Evolutionary conservation across 2,329 filamentous ascomycete species (phyloP), one percentile per base, ranked within the genome.

Genomic region (Mycosphaerelloides madeirae): DNA sequence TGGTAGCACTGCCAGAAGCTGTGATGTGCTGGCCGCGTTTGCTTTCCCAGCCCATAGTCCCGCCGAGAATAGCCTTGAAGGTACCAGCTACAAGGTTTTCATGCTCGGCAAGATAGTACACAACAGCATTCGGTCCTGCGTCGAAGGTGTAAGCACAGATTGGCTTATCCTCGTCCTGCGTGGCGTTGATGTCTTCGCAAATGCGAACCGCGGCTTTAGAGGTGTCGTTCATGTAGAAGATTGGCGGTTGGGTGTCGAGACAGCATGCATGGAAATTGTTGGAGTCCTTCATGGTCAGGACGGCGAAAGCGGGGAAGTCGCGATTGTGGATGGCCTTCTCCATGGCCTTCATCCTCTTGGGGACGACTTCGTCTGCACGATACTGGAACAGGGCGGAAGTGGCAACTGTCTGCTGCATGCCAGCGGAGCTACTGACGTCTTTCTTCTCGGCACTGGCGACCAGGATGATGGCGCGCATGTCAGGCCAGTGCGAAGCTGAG

Each of bases 171-270:
- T 85, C 87, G 4, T 49, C 46, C 19, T 49, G 49, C 18, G 78
- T 77, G 42, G 76, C 76, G 64, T 98, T 98, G 71, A 97, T 87
- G 56, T 83, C 78, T 72, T 98, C 89, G 22, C 96, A 90, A 13
- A 88, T 82, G 41, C 87, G 79, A 48, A 98, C 87, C 5, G 91
- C 89, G 1, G 91, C 88, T 29, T 85, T 77, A 15, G 85, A 91
- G 13, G 91, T 83, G 65, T 98, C 93, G 70, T 96, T 98, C 77
- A 98, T 83, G 75, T 98, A 98, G 70, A 95, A 96, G 64, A 98
- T 98, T 14, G 94, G 93, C 34, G 94, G 93, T 70, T 88, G 89
- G 1, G 93, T 97, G 66, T 98, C 93, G 58, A 94, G 75, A 66
- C 93, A 97, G 45, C 84, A 88, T 29, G 93, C 87, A 68, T 98